These are phyloP conservation scores for Quercus robur DNA, from an alignment of 306 rosid species.

Conservation along the genomic window DNA sequence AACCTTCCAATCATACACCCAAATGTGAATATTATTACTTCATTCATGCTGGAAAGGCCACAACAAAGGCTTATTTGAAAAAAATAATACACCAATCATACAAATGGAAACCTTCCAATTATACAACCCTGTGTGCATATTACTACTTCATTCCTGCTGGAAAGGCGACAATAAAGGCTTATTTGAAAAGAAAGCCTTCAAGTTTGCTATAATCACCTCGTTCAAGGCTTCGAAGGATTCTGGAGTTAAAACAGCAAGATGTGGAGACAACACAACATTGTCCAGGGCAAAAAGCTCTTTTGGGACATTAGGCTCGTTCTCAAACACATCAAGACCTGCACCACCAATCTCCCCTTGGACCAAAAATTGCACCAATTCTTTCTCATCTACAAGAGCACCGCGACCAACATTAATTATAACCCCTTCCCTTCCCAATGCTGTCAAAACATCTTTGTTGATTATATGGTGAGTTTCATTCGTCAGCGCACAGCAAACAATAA, in stretches of 20 bases:
- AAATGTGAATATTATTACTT: neutral
- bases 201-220: constrained; percentile 4
- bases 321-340: constrained; percentile 15
- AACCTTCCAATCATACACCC: neutral
- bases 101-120: neutral
- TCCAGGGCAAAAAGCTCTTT: constrained; percentile 6
- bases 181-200: constrained; percentile 15
- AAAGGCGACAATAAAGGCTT: constrained; percentile 1
- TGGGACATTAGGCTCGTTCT: constrained; percentile 15
- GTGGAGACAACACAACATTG: constrained; percentile 22
- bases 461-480: constrained; percentile 6
- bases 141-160: neutral
- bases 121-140: neutral
- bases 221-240: neutral
- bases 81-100: neutral
- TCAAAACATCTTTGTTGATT: constrained; percentile 17
- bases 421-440: constrained; percentile 13
- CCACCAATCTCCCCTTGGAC: constrained; percentile 14
- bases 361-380: constrained; percentile 8
- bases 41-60: neutral
- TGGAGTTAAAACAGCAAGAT: neutral
- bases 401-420: constrained; percentile 18
- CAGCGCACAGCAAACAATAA: constrained; percentile 15
- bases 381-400: constrained; percentile 10
- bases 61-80: neutral